phyloP scores from a whole-genome alignment of 805 yeast species.

The Ogataea philodendri region DNA sequence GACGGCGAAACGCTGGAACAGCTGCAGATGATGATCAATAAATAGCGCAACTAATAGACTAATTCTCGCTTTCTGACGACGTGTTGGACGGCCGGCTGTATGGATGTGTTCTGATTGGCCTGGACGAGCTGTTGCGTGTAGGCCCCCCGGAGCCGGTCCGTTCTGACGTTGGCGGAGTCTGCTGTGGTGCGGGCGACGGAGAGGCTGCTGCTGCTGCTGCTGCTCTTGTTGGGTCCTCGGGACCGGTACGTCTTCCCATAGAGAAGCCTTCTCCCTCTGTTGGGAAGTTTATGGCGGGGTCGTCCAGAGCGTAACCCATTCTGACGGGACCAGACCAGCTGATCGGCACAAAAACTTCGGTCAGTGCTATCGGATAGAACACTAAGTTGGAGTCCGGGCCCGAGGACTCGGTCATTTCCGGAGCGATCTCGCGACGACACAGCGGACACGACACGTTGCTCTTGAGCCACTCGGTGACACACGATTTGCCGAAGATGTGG shows the following conservation, averaged over 20 bases:
- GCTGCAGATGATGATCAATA: constrained; percentile 27
- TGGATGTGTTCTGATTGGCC: constrained; percentile 18
- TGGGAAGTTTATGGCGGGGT: constrained; percentile 32
- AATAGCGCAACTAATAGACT: constrained; percentile 8
- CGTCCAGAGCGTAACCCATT: constrained; percentile 21
- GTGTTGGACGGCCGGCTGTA: constrained; percentile 18
- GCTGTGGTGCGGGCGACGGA: constrained; percentile 1
- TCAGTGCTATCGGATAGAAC: constrained; percentile 30
- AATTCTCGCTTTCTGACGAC: constrained; percentile 6
- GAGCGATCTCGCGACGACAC: constrained; percentile 58
- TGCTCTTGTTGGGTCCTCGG: constrained; percentile 8
- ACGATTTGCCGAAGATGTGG: constrained; percentile 78
- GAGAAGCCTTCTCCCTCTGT: constrained; percentile 28
- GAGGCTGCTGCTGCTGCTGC: too few species aligned
- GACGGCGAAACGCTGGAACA: constrained; percentile 33
- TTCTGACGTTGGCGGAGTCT: constrained; percentile 10
- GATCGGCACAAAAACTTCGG: constrained; percentile 31
- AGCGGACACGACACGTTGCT: constrained; percentile 76
- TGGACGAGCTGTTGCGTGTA: constrained; percentile 10
- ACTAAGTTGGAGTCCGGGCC: constrained; percentile 14
- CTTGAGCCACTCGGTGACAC: constrained; percentile 77
- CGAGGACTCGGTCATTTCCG: constrained; percentile 22
- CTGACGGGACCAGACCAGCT: constrained; percentile 30
- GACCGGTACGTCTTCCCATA: constrained; percentile 30
- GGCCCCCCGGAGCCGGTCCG: constrained; percentile 19